A percentile compares a stretch with the other conserved stretches of the same genome.
Evolutionary conservation across 2,329 filamentous ascomycete genomes (phyloP).

Genomic region (Calonectria ilicicola): DNA sequence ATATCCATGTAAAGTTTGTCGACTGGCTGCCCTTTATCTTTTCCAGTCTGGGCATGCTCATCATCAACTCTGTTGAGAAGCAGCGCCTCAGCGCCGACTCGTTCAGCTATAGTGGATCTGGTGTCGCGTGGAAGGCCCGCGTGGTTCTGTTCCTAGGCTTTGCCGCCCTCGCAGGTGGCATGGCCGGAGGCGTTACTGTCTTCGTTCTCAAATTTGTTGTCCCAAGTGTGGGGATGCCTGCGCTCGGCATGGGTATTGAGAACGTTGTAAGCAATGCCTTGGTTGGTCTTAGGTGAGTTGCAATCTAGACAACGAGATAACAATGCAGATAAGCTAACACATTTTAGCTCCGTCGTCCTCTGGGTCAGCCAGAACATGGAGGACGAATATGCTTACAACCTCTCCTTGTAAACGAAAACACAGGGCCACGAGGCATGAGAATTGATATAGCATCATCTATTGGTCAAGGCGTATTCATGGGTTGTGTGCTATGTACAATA

Average conservation of each 20-base stretch:
- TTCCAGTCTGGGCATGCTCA: conserved; percentile 75
- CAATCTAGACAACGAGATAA: not conserved
- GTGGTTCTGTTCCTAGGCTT: conserved; percentile 77
- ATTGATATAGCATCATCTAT: not conserved
- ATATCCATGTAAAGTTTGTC: conserved; percentile 73
- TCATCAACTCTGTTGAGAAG: conserved; percentile 79
- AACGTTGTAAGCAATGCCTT: conserved; percentile 75
- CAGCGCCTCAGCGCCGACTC: conserved; percentile 72
- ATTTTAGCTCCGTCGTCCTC: conserved; percentile 68
- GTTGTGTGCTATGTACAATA: conserved; percentile 31
- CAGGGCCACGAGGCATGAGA: conserved; percentile 7
- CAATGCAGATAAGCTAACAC: conserved; percentile 25
- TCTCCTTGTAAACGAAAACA: conserved; percentile 62
- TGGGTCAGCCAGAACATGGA: conserved; percentile 81
- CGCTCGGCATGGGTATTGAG: conserved; percentile 73
- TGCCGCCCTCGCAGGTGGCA: conserved; percentile 73
- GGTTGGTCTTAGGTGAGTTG: conserved; percentile 68
- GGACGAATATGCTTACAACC: conserved; percentile 77
- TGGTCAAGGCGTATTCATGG: conserved; percentile 22
- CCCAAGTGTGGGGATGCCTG: conserved; percentile 67
- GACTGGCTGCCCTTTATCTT: conserved; percentile 79
- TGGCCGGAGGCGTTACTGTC: conserved; percentile 77
- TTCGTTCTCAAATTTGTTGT: conserved; percentile 76
- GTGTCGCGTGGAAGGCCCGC: conserved; percentile 76
- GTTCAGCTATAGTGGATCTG: conserved; percentile 71